Conservation (phyloP, 1,284 basidiomycete species). For the Kwoniella shivajii region DNA sequence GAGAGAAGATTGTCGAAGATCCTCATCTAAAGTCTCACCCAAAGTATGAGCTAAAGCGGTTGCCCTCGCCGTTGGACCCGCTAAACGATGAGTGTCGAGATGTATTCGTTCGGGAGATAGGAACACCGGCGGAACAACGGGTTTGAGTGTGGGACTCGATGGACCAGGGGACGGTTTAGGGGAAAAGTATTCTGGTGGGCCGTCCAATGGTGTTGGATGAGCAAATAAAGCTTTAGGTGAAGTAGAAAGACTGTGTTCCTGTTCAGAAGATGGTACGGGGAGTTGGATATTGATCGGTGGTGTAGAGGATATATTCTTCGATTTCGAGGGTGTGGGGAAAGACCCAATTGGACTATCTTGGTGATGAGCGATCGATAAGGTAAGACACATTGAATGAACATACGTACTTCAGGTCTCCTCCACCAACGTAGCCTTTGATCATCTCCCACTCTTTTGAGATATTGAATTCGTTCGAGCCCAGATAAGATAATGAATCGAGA, state of each 20-base stretch:
- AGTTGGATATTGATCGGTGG: constrained; percentile 8
- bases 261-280: background rate
- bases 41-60: constrained; percentile 2
- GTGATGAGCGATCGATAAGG: too few species aligned
- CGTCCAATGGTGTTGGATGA: constrained; percentile 23
- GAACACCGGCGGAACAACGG: constrained; percentile 3
- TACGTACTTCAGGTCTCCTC: constrained; percentile 44
- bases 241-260: constrained; percentile 2
- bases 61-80: constrained; percentile 7
- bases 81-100: constrained; percentile 1
- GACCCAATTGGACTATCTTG: background rate
- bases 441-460: constrained; percentile 35
- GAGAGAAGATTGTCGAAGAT: constrained; percentile 4
- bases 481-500: constrained; percentile 40
- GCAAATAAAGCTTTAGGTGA: constrained; percentile 19
- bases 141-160: constrained; percentile 1
- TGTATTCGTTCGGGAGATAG: constrained; percentile 23
- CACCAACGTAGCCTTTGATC: constrained; percentile 45
- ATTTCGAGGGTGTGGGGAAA: constrained; percentile 2
- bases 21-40: background rate
- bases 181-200: constrained; percentile 19
- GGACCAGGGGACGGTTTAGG: constrained; percentile 4
- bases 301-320: background rate
- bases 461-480: constrained; percentile 10
- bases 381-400: background rate